A percentile compares a stretch with the other conserved stretches of the same genome.
These are phyloP conservation scores for Trichoderma sp. DNA, from an alignment of 2,329 filamentous ascomycete species.

Conservation along the genomic window DNA sequence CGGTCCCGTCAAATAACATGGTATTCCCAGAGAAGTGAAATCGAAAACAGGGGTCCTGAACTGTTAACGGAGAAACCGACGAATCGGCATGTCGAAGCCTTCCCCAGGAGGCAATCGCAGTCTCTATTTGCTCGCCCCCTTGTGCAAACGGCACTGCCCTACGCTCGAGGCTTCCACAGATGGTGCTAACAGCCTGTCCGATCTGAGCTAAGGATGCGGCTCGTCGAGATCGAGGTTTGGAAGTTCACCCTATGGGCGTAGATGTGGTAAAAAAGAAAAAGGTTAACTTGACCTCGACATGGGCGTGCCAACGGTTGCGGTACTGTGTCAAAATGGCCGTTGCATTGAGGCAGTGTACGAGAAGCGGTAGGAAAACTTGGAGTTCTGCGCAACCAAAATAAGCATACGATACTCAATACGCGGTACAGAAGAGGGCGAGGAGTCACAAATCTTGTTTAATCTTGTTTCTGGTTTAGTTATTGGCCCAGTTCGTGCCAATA, in stretches of 20 bases:
- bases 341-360: not conserved
- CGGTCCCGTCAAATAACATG: not conserved
- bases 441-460: not conserved
- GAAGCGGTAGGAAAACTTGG: not conserved
- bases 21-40: not conserved
- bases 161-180: not conserved
- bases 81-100: not conserved
- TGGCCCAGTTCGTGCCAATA: not conserved
- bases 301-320: not conserved
- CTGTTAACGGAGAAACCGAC: not conserved
- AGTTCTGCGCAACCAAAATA: not conserved
- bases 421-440: not conserved
- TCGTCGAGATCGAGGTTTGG: conserved; percentile 35
- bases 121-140: not conserved
- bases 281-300: not conserved
- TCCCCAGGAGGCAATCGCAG: not conserved
- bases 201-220: conserved; percentile 39
- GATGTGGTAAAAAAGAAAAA: not conserved
- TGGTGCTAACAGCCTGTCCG: conserved; percentile 29
- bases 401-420: not conserved
- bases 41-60: not conserved
- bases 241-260: not conserved
- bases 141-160: not conserved
- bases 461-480: not conserved
- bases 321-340: not conserved